phyloP scores from a whole-genome alignment of 176 grass and related monocot genomes.

The barley (Hordeum vulgare) region MorexV3_pseudomolecules_assembly NC_058524.1:454618324-454618823 shows the following conservation, averaged over 20 bases:
- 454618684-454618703: neutral
- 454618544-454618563: neutral
- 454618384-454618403: neutral
- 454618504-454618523: neutral
- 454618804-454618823: no score
- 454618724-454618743: neutral
- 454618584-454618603: neutral
- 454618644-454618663: neutral
- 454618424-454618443: neutral
- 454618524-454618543: slow-evolving; percentile 2
- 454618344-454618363: neutral
- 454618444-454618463: neutral
- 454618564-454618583: neutral
- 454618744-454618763: no score
- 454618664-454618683: neutral
- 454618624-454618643: neutral
- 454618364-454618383: neutral
- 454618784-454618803: no score
- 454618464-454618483: neutral
- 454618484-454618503: neutral
- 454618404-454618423: neutral
- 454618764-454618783: no score
- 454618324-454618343: neutral
- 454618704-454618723: neutral
- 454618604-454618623: neutral